These are phyloP conservation scores for Jaltomata sinuosa DNA, from an alignment of 257 asterid species.

Conservation along the genomic window DNA sequence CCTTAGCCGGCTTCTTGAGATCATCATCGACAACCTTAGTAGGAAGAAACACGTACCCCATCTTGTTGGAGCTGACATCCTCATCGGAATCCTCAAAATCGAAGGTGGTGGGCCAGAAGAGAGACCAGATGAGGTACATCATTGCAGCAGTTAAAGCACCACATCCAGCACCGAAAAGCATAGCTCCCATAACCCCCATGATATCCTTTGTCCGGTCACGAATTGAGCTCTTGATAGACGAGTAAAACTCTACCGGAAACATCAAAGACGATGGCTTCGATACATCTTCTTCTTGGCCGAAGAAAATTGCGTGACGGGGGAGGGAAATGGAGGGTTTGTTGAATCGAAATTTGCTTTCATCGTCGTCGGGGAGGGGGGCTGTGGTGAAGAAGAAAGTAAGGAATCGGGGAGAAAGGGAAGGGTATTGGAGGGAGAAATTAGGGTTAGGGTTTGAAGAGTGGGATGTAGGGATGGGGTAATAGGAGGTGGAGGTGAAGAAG, in stretches of 20 bases:
- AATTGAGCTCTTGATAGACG: slow-evolving; percentile 51
- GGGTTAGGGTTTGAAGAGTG: background rate
- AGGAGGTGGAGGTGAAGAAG: slow-evolving; percentile 37
- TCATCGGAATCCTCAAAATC: slow-evolving; percentile 30
- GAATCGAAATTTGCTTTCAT: background rate
- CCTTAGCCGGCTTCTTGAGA: slow-evolving; percentile 42
- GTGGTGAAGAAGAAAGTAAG: slow-evolving; percentile 39
- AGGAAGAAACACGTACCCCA: slow-evolving; percentile 39
- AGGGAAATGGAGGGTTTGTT: slow-evolving; percentile 11
- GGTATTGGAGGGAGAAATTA: slow-evolving; percentile 13
- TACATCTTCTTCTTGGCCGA: background rate
- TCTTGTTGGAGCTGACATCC: slow-evolving; percentile 29
- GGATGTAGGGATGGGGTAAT: background rate
- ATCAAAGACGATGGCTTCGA: background rate
- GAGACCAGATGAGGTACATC: slow-evolving; percentile 56
- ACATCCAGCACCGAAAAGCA: slow-evolving; percentile 70
- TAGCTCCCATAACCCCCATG: no score
- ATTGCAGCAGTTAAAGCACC: slow-evolving; percentile 65
- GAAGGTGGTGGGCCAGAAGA: no score
- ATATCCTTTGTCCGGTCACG: slow-evolving; percentile 59
- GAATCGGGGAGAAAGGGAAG: slow-evolving; percentile 24
- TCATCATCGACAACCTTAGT: slow-evolving; percentile 32
- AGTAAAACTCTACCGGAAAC: slow-evolving; percentile 38
- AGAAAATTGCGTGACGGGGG: background rate
- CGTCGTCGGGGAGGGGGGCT: slow-evolving; percentile 9